These are phyloP conservation scores for Bruguiera hainesii DNA, from an alignment of 441 rosid species.

Conservation along the genomic window DNA sequence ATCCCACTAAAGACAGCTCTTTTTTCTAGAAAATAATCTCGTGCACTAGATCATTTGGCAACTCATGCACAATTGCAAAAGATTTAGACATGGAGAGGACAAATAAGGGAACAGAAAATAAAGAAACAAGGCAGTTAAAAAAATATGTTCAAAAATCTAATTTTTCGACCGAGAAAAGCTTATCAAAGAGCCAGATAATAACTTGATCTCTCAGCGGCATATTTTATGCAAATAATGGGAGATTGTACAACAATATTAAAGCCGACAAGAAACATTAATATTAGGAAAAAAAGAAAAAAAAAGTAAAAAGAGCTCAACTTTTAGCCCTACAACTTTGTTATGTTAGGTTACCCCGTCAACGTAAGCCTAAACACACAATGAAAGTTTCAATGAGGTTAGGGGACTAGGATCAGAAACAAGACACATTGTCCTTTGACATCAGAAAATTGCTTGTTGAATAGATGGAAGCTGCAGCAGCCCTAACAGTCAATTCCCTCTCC, in stretches of 20 bases:
- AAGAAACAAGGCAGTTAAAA: no score
- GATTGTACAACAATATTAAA: neutral
- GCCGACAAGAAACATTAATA: neutral
- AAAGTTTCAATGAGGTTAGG: slow-evolving; percentile 15
- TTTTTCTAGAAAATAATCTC: no score
- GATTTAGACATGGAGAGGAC: no score
- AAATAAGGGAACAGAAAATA: no score
- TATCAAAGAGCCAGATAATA: neutral
- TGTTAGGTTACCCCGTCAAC: slow-evolving; percentile 6
- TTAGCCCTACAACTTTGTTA: slow-evolving; percentile 17
- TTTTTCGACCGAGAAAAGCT: neutral
- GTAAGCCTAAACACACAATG: slow-evolving; percentile 13
- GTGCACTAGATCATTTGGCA: no score
- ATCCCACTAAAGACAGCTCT: no score
- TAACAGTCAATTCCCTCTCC: slow-evolving; percentile 62
- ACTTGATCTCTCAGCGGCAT: neutral
- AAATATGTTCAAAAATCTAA: no score
- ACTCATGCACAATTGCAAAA: no score
- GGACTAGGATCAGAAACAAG: slow-evolving; percentile 44
- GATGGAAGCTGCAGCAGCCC: slow-evolving; percentile 96
- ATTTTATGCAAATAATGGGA: neutral
- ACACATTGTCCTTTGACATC: slow-evolving; percentile 59
- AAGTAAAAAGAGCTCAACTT: neutral
- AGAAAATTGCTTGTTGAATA: slow-evolving; percentile 79
- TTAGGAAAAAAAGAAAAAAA: neutral